Conservation (phyloP, 1,139 yeast genomes). For the Hyphopichia buzzinii region DNA sequence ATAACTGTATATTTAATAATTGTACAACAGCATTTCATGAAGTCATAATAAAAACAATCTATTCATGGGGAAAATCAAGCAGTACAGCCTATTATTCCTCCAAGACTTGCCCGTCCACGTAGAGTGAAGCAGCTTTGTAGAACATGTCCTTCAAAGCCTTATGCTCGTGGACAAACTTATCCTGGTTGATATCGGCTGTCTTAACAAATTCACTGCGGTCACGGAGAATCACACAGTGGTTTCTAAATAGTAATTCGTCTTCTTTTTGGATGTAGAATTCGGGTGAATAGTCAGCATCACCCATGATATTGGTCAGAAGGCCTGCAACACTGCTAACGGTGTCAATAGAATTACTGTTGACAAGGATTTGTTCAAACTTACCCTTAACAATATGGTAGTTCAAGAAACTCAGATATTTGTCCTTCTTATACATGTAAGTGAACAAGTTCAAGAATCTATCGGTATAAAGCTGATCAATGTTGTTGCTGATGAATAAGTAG, state of each 20-base stretch:
- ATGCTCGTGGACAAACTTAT: conserved; percentile 17
- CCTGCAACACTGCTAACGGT: conserved; percentile 28
- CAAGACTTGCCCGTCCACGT: conserved; percentile 35
- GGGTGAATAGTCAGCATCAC: conserved; percentile 17
- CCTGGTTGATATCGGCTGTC: conserved; percentile 11
- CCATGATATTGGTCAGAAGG: conserved; percentile 23
- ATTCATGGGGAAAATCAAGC: too few relatives aligned
- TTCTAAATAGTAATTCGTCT: conserved; percentile 15
- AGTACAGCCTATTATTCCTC: too few relatives aligned
- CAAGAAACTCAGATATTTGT: conserved; percentile 38
- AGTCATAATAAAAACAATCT: conserved; percentile 1
- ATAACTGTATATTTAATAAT: neutral
- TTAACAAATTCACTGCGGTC: conserved; percentile 10
- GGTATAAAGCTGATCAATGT: conserved; percentile 44
- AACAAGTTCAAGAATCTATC: conserved; percentile 53
- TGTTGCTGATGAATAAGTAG: conserved; percentile 46
- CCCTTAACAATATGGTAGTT: conserved; percentile 45
- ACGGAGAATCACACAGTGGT: conserved; percentile 11
- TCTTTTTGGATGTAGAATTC: conserved; percentile 14
- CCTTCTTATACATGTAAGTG: conserved; percentile 36
- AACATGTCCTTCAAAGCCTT: conserved; percentile 33
- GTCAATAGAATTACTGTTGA: conserved; percentile 28
- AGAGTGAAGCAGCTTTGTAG: conserved; percentile 38
- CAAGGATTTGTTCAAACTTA: conserved; percentile 37
- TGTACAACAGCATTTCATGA: conserved; percentile 2